phyloP scores from a whole-genome alignment of 192 early-diverging fungal genomes.

The Coemansia sp. region DNA sequence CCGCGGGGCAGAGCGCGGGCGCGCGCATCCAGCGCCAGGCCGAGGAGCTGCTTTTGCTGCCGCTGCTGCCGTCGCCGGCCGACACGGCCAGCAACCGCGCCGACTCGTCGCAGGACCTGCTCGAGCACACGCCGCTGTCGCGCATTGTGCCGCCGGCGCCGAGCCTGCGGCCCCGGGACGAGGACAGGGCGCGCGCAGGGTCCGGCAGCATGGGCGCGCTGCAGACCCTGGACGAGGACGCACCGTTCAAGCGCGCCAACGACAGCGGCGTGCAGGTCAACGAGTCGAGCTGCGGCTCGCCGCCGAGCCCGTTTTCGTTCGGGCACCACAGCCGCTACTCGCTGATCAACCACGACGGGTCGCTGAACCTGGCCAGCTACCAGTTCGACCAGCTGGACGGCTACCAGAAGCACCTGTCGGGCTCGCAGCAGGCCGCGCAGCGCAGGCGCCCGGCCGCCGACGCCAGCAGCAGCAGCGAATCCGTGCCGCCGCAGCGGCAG shows the following conservation, averaged over 20 bases:
- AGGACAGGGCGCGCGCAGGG: too few relatives aligned
- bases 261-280: constrained; percentile 41
- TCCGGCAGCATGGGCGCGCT: too few relatives aligned
- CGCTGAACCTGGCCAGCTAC: constrained; percentile 38
- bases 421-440: too few relatives aligned
- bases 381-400: constrained; percentile 48
- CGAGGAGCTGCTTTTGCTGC: constrained; percentile 5
- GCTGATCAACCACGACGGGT: constrained; percentile 49
- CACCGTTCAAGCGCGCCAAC: constrained; percentile 3
- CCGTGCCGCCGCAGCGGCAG: constrained; percentile 3
- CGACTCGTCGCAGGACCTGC: constrained; percentile 3
- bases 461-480: neutral
- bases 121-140: constrained; percentile 6
- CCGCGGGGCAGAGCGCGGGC: constrained; percentile 22
- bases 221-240: too few relatives aligned
- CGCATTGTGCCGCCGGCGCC: neutral
- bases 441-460: too few relatives aligned
- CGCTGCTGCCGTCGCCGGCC: constrained; percentile 17
- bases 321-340: constrained; percentile 45
- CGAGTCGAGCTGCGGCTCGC: constrained; percentile 2
- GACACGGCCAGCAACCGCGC: constrained; percentile 6
- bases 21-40: constrained; percentile 41
- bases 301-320: constrained; percentile 44
- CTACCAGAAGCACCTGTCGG: constrained; percentile 41
- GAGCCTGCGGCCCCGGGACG: neutral